Conservation (phyloP, 306 rosid species). For the Cucumis hystrix region DNA sequence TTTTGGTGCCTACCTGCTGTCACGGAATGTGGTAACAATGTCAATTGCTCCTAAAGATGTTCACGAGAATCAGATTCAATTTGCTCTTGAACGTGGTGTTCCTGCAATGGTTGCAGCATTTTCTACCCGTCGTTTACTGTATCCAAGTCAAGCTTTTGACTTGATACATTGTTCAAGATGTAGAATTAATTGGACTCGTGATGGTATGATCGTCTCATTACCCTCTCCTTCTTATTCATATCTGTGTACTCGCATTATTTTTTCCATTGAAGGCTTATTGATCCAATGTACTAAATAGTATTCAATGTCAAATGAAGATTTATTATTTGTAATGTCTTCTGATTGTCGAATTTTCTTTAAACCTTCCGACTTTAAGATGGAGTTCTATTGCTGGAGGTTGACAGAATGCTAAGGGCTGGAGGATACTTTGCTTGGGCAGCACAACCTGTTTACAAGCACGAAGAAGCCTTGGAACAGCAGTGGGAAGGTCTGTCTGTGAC, state of each 20-base stretch:
- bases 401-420: slow-evolving; percentile 91
- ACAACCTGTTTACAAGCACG: slow-evolving; percentile 96
- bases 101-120: slow-evolving; percentile 93
- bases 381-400: slow-evolving; percentile 78
- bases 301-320: neutral
- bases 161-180: slow-evolving; percentile 90
- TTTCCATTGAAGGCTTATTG: neutral
- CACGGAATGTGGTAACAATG: slow-evolving; percentile 71
- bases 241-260: neutral
- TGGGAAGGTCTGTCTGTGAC: slow-evolving; percentile 58
- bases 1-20: slow-evolving; percentile 75
- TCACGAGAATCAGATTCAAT: slow-evolving; percentile 94
- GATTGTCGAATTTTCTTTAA: neutral
- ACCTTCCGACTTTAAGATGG: slow-evolving; percentile 58
- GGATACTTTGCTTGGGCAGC: slow-evolving; percentile 99
- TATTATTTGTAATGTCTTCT: slow-evolving; percentile 13
- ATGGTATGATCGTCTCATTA: slow-evolving; percentile 34
- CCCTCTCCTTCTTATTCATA: neutral
- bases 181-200: slow-evolving; percentile 89
- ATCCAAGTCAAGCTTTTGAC: slow-evolving; percentile 94
- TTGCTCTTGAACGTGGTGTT: slow-evolving; percentile 97
- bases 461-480: slow-evolving; percentile 76
- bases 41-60: slow-evolving; percentile 94
- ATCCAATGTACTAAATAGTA: neutral
- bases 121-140: slow-evolving; percentile 69